These are phyloP conservation scores for Juglanconis oblonga DNA, from an alignment of 2,329 filamentous ascomycete genomes.

Conservation along the genomic window DNA sequence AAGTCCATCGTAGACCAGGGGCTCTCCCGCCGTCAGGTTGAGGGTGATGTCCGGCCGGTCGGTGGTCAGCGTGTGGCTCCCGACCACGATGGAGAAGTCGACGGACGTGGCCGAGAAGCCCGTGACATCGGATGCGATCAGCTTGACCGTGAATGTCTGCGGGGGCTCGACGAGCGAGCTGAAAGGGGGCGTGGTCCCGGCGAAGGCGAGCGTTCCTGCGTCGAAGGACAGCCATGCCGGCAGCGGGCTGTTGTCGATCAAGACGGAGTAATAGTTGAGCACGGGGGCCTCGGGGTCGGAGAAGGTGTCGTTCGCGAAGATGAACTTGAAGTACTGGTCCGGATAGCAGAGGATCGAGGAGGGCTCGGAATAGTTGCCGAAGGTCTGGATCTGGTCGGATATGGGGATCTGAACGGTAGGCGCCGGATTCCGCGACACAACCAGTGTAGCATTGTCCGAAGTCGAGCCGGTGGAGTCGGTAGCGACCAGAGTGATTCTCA, in stretches of 20 bases:
- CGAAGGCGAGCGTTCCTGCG: constrained; percentile 59
- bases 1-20: constrained; percentile 52
- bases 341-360: constrained; percentile 56
- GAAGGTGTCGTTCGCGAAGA: constrained; percentile 61
- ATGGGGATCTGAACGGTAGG: constrained; percentile 57
- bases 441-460: constrained; percentile 64
- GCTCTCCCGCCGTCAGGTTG: constrained; percentile 52
- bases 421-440: constrained; percentile 59
- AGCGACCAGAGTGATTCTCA: constrained; percentile 65
- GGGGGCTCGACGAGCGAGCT: constrained; percentile 63
- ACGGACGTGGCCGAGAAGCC: constrained; percentile 69
- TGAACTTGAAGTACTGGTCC: constrained; percentile 50
- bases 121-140: constrained; percentile 77
- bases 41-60: constrained; percentile 53
- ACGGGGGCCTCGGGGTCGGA: constrained; percentile 43
- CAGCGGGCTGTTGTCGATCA: constrained; percentile 74
- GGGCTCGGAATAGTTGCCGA: constrained; percentile 60
- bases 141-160: constrained; percentile 67
- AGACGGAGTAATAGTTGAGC: constrained; percentile 74
- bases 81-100: constrained; percentile 69
- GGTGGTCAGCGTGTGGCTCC: constrained; percentile 66
- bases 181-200: constrained; percentile 65
- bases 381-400: constrained; percentile 52
- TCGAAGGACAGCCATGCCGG: constrained; percentile 85
- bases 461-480: constrained; percentile 63